Evolutionary conservation across 495 filamentous ascomycete species (phyloP).

Genomic region (Astrothelium subdiscretum): DNA sequence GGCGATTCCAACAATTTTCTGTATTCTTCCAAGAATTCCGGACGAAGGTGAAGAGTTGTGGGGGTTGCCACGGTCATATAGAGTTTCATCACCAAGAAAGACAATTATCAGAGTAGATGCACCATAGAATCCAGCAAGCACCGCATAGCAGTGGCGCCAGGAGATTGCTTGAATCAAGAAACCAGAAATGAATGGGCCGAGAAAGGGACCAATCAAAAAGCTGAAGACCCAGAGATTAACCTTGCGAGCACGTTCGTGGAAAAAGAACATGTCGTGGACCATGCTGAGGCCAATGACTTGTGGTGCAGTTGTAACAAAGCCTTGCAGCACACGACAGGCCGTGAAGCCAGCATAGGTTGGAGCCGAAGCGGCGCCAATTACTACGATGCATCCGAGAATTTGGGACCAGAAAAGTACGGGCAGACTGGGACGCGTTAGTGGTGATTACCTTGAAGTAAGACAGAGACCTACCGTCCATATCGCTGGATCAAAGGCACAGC

Average conservation of each 20-base stretch:
- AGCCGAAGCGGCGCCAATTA: slow-evolving; percentile 43
- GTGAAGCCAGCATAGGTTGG: slow-evolving; percentile 43
- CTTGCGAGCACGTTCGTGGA: slow-evolving; percentile 51
- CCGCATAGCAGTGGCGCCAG: slow-evolving; percentile 5
- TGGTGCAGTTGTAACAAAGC: slow-evolving; percentile 47
- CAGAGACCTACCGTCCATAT: slow-evolving; percentile 33
- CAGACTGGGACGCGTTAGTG: slow-evolving; percentile 24
- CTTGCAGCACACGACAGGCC: slow-evolving; percentile 48
- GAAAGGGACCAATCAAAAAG: slow-evolving; percentile 43
- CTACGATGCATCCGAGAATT: slow-evolving; percentile 34
- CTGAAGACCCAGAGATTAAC: slow-evolving; percentile 49
- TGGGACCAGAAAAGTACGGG: slow-evolving; percentile 48
- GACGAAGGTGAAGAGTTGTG: slow-evolving; percentile 7
- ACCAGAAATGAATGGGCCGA: slow-evolving; percentile 49
- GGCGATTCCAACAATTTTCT: slow-evolving; percentile 20
- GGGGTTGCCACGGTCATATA: slow-evolving; percentile 23
- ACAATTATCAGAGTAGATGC: slow-evolving; percentile 32
- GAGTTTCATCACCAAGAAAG: slow-evolving; percentile 38
- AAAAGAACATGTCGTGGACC: slow-evolving; percentile 56
- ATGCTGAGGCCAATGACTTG: slow-evolving; percentile 49
- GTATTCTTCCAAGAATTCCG: slow-evolving; percentile 10
- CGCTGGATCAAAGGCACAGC: slow-evolving; percentile 39
- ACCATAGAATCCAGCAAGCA: slow-evolving; percentile 34
- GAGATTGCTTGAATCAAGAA: slow-evolving; percentile 36
- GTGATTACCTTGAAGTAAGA: neutral